Evolutionary conservation across 441 rosid genomes (phyloP).

Genomic region (Arabidopsis lyrata): DNA sequence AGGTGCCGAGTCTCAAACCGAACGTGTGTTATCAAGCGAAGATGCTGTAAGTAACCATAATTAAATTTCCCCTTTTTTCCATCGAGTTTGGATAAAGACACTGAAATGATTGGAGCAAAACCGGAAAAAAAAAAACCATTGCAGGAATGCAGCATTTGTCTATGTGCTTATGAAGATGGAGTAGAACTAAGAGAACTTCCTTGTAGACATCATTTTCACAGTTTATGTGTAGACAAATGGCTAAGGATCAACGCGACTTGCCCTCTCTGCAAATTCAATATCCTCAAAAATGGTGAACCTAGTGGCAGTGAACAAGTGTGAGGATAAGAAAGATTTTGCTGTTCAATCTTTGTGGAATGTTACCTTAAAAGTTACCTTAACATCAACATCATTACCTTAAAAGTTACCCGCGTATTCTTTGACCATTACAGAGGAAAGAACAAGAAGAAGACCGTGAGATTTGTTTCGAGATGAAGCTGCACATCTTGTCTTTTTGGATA

Average conservation of each 20-base stretch:
- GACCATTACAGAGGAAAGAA: conserved; percentile 27
- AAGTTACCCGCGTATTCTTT: conserved; percentile 13
- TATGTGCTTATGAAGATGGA: conserved; percentile 63
- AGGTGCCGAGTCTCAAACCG: conserved; percentile 49
- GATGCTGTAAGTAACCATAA: conserved; percentile 61
- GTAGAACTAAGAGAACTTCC: conserved; percentile 64
- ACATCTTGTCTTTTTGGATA: conserved; percentile 8
- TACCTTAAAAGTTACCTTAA: conserved; percentile 10
- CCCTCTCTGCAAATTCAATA: conserved; percentile 81
- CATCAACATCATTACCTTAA: conserved; percentile 20
- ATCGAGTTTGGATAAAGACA: neutral
- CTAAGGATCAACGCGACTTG: conserved; percentile 65
- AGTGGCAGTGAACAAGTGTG: conserved; percentile 51
- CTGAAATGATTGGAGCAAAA: neutral
- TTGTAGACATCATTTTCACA: conserved; percentile 72
- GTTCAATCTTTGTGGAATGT: conserved; percentile 11
- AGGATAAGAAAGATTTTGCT: conserved; percentile 20
- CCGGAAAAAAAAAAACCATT: neutral
- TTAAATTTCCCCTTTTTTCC: neutral
- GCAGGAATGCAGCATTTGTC: conserved; percentile 80
- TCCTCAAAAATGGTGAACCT: conserved; percentile 51
- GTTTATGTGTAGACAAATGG: conserved; percentile 69
- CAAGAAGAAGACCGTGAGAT: conserved; percentile 13
- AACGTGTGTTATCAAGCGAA: conserved; percentile 54
- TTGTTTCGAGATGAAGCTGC: conserved; percentile 18